Percentiles rank a stretch among this genome's conserved stretches.
Evolutionary conservation across 129 eudicot genomes (phyloP).

Genomic region (Centaurea solstitialis): DNA sequence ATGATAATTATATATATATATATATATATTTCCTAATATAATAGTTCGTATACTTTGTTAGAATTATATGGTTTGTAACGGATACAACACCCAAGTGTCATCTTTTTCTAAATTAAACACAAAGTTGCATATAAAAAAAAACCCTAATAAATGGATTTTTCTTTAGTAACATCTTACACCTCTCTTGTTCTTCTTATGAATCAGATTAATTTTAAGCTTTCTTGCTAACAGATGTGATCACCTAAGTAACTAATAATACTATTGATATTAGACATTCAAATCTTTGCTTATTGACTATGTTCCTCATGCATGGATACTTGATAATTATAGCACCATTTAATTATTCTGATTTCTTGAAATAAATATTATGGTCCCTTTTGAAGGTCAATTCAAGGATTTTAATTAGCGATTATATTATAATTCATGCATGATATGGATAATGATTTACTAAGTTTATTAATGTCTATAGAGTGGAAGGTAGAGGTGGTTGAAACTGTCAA

Average conservation of each 20-base stretch:
- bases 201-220: background rate
- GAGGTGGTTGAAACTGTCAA: slow-evolving; percentile 26
- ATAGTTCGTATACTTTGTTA: too few relatives aligned
- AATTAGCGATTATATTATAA: background rate
- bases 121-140: background rate
- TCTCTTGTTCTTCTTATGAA: background rate
- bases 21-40: too few relatives aligned
- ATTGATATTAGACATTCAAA: background rate
- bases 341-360: slow-evolving; percentile 3
- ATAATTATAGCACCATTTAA: background rate
- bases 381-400: background rate
- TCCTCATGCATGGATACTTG: slow-evolving; percentile 4
- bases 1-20: too few relatives aligned
- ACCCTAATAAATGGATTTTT: background rate
- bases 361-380: slow-evolving; percentile 24
- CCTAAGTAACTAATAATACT: background rate
- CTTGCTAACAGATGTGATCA: background rate
- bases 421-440: slow-evolving; percentile 11
- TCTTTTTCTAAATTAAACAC: background rate
- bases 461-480: background rate
- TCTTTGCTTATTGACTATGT: background rate
- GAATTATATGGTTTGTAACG: too few relatives aligned
- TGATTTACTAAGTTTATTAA: background rate
- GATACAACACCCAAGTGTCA: too few relatives aligned
- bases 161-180: background rate